Percentiles rank a stretch among this genome's conserved stretches.
These are phyloP conservation scores for Microbotryum silenes-acaulis DNA, from an alignment of 1,284 basidiomycete genomes.

Conservation along the genomic window DNA sequence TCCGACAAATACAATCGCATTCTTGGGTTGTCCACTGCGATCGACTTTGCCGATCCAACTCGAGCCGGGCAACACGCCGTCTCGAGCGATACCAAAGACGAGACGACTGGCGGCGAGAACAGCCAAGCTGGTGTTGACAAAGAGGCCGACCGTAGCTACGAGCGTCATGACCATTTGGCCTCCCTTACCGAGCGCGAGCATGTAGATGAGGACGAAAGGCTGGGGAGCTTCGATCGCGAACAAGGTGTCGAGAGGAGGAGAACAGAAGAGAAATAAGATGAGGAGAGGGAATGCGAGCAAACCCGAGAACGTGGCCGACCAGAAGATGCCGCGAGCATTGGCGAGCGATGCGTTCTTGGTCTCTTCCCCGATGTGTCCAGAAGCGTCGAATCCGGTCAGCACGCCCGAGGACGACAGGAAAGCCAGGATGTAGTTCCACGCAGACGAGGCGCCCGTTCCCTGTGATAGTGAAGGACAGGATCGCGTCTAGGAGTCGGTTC, in stretches of 20 bases:
- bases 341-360: constrained; percentile 75
- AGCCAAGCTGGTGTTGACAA: constrained; percentile 70
- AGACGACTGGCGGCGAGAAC: constrained; percentile 76
- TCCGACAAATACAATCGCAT: constrained; percentile 41
- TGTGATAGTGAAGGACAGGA: constrained; percentile 33
- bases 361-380: constrained; percentile 81
- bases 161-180: constrained; percentile 73
- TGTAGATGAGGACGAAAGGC: constrained; percentile 77
- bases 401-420: constrained; percentile 75
- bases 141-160: constrained; percentile 65
- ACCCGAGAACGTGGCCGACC: constrained; percentile 64
- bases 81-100: constrained; percentile 76
- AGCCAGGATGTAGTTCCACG: constrained; percentile 48
- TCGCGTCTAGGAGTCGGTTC: constrained; percentile 61
- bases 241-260: constrained; percentile 62
- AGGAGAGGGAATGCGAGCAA: constrained; percentile 54
- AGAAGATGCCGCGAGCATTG: constrained; percentile 69
- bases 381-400: constrained; percentile 77
- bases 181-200: constrained; percentile 65
- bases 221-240: constrained; percentile 70
- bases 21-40: constrained; percentile 59
- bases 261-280: constrained; percentile 77
- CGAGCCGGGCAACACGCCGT: constrained; percentile 73
- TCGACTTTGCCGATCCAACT: constrained; percentile 69
- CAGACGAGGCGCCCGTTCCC: constrained; percentile 62